Evolutionary conservation across 345 rosid genomes (phyloP), one percentile per base, ranked within the genome.

Genomic region (Sonneratia caseolaris): DNA sequence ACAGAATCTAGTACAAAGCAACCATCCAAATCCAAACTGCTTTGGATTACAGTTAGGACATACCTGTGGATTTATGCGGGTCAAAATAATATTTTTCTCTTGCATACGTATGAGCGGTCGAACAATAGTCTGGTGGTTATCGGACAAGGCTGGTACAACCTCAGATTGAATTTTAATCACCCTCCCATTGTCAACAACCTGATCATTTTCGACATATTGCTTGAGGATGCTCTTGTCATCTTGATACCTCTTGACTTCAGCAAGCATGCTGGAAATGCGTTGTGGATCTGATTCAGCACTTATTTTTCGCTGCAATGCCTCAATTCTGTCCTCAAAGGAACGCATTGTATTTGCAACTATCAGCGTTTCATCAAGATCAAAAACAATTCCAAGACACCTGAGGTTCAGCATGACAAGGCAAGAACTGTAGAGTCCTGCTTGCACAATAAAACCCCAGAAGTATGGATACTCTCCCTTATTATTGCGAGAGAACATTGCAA

Each of bases 291-390:
- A 64, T 85, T 94, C 98, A 9, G 80, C 72, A 77, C 71, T 91
- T 45, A 91, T 82, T 79, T 90, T 94, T 76, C 91, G 85, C 77
- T 80, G 89, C 77, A 96, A 81, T 42, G 83, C 88, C 37, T 92
- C 97, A 66, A 92, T 96, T 81, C 86, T 87, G 80, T 91, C 97
- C 79, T 96, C 98, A 66, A 96, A 96, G 3, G 99, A 89, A 4
- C 95, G 91, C 96, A 89, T 88, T 53, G 99, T 92, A 84, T 89
- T 92, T 16, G 99, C 99, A 76, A 95, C 99, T 51, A 96, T 80
- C 18, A 96, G 91, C 45, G 99, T 96, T 80, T 96, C 99, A 79
- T 92, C 99, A 13, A 96, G 90, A 83, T 96, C 98, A 87, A 96
- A 96, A 66, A 96, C 99, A 74, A 96, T 96, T 73, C 96, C 97